These are phyloP conservation scores for Fusarium nurragi DNA, from an alignment of 2,329 filamentous ascomycete species.

Conservation along the genomic window DNA sequence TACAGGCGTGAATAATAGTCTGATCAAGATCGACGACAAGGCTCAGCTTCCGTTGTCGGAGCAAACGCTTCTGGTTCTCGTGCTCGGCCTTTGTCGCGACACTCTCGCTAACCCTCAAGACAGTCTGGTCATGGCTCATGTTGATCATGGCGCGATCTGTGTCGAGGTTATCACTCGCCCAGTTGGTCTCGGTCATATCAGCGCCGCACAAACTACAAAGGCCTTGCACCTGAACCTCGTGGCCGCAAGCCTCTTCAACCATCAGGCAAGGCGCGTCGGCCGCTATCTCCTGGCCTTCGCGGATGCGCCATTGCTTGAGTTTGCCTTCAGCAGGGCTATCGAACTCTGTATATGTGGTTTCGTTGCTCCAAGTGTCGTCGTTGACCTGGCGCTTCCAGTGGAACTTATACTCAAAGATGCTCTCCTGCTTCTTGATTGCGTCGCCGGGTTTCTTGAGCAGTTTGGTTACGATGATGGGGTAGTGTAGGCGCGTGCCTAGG, in stretches of 20 bases:
- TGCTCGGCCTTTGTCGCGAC: slow-evolving; percentile 86
- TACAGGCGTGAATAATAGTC: slow-evolving; percentile 97
- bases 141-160: slow-evolving; percentile 90
- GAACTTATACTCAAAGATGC: slow-evolving; percentile 88
- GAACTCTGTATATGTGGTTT: slow-evolving; percentile 79
- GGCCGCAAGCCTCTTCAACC: slow-evolving; percentile 89
- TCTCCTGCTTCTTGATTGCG: slow-evolving; percentile 76
- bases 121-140: slow-evolving; percentile 92
- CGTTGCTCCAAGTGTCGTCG: slow-evolving; percentile 68
- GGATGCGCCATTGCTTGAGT: slow-evolving; percentile 79
- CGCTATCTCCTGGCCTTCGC: slow-evolving; percentile 70
- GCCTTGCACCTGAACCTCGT: slow-evolving; percentile 90
- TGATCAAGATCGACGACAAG: slow-evolving; percentile 97
- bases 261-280: slow-evolving; percentile 71
- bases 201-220: slow-evolving; percentile 93
- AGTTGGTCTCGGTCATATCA: slow-evolving; percentile 92
- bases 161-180: slow-evolving; percentile 81
- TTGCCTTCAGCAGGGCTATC: slow-evolving; percentile 85
- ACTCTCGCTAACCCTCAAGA: slow-evolving; percentile 82
- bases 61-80: slow-evolving; percentile 83
- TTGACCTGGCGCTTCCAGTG: slow-evolving; percentile 80
- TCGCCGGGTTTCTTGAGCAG: slow-evolving; percentile 82
- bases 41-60: slow-evolving; percentile 84
- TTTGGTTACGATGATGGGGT: slow-evolving; percentile 91
- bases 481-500: slow-evolving; percentile 75